Percentiles rank a stretch among this genome's conserved stretches.
These are phyloP conservation scores for Ceratocystis ficicola DNA, from an alignment of 2,329 filamentous ascomycete species.

Conservation along the genomic window DNA sequence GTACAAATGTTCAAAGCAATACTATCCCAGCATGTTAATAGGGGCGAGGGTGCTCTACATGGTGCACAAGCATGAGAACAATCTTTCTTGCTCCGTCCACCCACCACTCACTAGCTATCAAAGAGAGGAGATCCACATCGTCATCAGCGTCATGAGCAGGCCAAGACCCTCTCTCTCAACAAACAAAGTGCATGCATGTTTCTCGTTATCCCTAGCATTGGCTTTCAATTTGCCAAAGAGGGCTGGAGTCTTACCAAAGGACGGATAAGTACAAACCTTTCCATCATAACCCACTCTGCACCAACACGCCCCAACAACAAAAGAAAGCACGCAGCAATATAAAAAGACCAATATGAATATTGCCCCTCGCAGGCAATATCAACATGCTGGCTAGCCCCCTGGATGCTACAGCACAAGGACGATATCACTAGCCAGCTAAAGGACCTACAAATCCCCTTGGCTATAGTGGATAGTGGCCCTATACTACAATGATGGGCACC, in stretches of 20 bases:
- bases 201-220: background rate
- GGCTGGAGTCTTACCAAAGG: background rate
- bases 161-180: background rate
- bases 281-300: background rate
- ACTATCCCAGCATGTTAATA: background rate
- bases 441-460: no score
- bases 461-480: no score
- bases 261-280: background rate
- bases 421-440: background rate
- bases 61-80: background rate
- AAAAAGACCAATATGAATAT: background rate
- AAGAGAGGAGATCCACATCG: background rate
- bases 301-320: background rate
- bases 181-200: constrained; percentile 9
- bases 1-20: background rate
- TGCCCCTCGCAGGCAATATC: background rate
- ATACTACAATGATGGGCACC: background rate
- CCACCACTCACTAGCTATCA: no score
- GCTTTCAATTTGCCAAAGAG: background rate
- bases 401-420: background rate
- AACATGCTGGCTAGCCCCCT: background rate
- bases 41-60: background rate
- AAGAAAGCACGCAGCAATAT: background rate
- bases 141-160: background rate
- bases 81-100: background rate